Base-by-base conservation (phyloP, 164 flowering plant species). In the Annona squamosa region DNA sequence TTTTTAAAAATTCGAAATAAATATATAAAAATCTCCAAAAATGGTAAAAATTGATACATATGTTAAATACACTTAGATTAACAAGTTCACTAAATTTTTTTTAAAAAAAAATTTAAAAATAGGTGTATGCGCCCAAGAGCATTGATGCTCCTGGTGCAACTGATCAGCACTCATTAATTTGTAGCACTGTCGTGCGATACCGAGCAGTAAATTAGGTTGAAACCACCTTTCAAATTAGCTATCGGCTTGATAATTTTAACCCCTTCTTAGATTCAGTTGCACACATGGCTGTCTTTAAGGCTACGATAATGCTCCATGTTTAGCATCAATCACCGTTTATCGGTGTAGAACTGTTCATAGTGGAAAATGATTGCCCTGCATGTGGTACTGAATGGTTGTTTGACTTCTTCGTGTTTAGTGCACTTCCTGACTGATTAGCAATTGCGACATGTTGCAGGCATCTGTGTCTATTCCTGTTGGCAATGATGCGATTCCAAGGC, bases 401-500 rank as follows among this genome's bases (percentile, higher is more conserved):
- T 66, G 13, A 13, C 68, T 43, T 42, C 13, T 10, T 52, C 9
- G 10, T 7, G 17, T n/a, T 42, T 42, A 42, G n/a, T 13, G 12
- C 43, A 13, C 13, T 26, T 19, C 68, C 47, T 66, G 5, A 43
- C 16, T 66, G 1, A 18, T 59, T 44, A 9, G 56, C 3, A n/a
- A 45, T 48, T 41, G 45, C 56, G 7, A 48, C 70, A 73, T 71
- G 37, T 78, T 80, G 82, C 84, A 89, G 93, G 87, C 78, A 75
- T 70, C 86, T 61, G 69, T 81, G 0, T 68, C 84, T 59, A 85
- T 82, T 79, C 83, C 88, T 1, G 71, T 79, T 73, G 85, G 83
- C 17, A 77, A 75, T 56, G 86, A 89, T 80, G 68, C 59, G 10
- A 72, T 83, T 42, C 46, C 78, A 7, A 79, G 82, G 70, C 82